A percentile compares a stretch with the other conserved stretches of the same genome.
These are phyloP conservation scores for Pseudoperonospora humuli DNA, from an alignment of 352 stramenopile genomes.

Conservation along the genomic window DNA sequence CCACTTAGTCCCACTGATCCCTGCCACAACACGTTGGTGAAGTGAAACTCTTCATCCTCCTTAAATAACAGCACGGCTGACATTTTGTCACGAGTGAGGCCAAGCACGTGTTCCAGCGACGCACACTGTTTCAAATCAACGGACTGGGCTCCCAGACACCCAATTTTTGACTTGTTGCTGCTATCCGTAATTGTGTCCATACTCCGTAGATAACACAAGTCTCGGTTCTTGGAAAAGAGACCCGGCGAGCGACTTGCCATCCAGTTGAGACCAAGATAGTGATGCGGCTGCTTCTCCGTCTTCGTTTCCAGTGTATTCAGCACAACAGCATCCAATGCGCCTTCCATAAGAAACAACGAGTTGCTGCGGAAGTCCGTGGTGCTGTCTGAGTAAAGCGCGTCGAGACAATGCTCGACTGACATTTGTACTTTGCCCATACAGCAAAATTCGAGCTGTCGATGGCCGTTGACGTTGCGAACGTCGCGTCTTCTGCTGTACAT, in stretches of 20 bases:
- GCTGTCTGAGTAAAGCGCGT: slow-evolving; percentile 52
- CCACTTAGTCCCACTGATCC: slow-evolving; percentile 34
- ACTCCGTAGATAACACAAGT: slow-evolving; percentile 52
- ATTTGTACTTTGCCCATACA: slow-evolving; percentile 54
- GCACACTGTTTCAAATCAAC: slow-evolving; percentile 46
- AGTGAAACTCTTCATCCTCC: slow-evolving; percentile 27
- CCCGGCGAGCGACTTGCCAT: slow-evolving; percentile 31
- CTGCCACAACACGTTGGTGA: slow-evolving; percentile 50
- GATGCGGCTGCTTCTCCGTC: slow-evolving; percentile 33
- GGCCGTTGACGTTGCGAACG: slow-evolving; percentile 22
- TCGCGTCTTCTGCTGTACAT: slow-evolving; percentile 45
- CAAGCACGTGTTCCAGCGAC: slow-evolving; percentile 42
- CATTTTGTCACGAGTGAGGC: slow-evolving; percentile 42
- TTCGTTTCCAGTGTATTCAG: slow-evolving; percentile 38
- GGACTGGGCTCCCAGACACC: slow-evolving; percentile 51
- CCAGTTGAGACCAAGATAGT: slow-evolving; percentile 70
- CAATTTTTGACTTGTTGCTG: slow-evolving; percentile 37
- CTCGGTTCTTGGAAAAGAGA: slow-evolving; percentile 52
- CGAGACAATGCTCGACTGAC: slow-evolving; percentile 36
- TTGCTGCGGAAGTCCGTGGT: slow-evolving; percentile 53
- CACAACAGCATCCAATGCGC: slow-evolving; percentile 51
- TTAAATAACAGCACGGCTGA: slow-evolving; percentile 57
- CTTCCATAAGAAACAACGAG: slow-evolving; percentile 45
- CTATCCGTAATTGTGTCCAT: slow-evolving; percentile 40
- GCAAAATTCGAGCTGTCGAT: slow-evolving; percentile 47